These are phyloP conservation scores for Podospora didyma DNA, from an alignment of 495 filamentous ascomycete genomes.

Conservation along the genomic window DNA sequence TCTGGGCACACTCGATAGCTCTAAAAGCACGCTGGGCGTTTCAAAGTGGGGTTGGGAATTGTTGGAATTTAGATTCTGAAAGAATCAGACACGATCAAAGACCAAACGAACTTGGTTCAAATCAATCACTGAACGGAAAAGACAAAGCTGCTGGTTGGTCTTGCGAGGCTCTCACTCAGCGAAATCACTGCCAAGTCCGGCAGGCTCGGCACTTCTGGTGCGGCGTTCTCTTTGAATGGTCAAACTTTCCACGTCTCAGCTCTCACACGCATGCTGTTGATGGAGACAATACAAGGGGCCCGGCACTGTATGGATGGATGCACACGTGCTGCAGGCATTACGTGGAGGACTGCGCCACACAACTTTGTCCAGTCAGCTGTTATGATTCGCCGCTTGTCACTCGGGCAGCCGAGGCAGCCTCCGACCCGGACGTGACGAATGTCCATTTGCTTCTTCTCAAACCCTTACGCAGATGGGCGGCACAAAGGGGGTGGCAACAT, in stretches of 20 bases:
- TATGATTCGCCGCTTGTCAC: background rate
- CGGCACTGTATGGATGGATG: background rate
- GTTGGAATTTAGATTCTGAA: too few species aligned
- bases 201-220: background rate
- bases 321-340: background rate
- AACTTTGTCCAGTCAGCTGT: background rate
- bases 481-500: too few species aligned
- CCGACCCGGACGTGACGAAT: background rate
- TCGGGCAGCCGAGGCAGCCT: background rate
- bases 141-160: too few species aligned
- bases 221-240: background rate
- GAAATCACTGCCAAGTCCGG: background rate
- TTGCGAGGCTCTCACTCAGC: background rate
- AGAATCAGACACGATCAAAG: too few species aligned
- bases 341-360: conserved; percentile 2
- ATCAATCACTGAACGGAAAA: too few species aligned
- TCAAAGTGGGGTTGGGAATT: too few species aligned
- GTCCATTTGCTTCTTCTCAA: too few species aligned
- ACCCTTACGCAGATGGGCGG: too few species aligned
- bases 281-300: background rate
- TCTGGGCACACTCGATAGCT: too few species aligned
- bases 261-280: background rate
- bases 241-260: conserved; percentile 3
- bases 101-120: too few species aligned
- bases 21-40: too few species aligned